Evolutionary conservation across 2,329 filamentous ascomycete species (phyloP).

Genomic region (Verticillium albo-atrum): DNA sequence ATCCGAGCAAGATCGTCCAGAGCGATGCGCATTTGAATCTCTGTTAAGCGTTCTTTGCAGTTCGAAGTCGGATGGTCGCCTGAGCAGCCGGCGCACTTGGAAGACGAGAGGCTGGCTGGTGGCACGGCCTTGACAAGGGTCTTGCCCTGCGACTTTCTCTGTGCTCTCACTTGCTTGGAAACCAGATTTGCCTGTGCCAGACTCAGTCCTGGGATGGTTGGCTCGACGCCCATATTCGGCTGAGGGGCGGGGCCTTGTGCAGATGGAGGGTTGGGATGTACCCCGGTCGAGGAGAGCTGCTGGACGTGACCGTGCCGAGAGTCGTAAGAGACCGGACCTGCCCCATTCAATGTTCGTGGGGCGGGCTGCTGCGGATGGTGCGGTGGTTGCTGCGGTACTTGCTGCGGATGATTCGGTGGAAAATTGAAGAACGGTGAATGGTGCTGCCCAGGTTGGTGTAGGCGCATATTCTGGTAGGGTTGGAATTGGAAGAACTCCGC

Average conservation of each 20-base stretch:
- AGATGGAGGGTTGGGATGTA: background rate
- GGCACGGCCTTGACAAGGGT: background rate
- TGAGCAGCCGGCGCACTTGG: background rate
- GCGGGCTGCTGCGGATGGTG: background rate
- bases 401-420: background rate
- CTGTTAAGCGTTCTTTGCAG: background rate
- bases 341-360: background rate
- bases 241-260: background rate
- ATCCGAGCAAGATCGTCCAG: slow-evolving; percentile 5
- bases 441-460: background rate
- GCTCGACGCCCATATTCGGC: background rate
- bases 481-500: background rate
- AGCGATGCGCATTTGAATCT: slow-evolving; percentile 9
- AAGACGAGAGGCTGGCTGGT: background rate
- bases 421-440: background rate
- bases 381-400: background rate
- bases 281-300: background rate
- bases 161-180: background rate
- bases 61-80: background rate
- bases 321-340: background rate
- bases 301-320: background rate
- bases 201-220: background rate
- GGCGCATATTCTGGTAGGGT: background rate
- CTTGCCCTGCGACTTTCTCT: background rate
- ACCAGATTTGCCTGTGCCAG: background rate